These are phyloP conservation scores for Panus rudis DNA, from an alignment of 768 basidiomycete species.

Conservation along the genomic window DNA sequence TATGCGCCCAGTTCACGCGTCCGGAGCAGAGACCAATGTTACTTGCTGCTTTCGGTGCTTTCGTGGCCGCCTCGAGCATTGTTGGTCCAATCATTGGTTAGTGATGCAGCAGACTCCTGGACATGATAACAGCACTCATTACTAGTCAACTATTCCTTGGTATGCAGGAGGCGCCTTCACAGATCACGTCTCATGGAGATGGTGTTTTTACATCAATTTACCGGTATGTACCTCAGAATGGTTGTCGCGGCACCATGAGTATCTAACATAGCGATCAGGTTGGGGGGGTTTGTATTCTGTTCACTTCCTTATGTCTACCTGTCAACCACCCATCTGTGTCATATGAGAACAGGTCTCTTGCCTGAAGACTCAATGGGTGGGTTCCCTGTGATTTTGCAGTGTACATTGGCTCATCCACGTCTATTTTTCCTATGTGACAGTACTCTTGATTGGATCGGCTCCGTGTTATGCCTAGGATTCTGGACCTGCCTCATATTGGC, in stretches of 20 bases:
- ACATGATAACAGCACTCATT: background rate
- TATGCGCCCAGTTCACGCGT: background rate
- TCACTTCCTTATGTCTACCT: background rate
- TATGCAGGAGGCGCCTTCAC: background rate
- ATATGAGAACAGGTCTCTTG: background rate
- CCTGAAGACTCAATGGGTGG: background rate
- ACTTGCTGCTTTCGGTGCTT: background rate
- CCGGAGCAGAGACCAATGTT: no score
- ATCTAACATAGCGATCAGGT: background rate
- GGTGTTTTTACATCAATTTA: slow-evolving; percentile 1
- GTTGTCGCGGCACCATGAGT: background rate
- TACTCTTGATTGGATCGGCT: background rate
- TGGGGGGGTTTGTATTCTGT: background rate
- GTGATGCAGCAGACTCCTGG: background rate
- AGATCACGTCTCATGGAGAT: background rate
- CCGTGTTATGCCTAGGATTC: background rate
- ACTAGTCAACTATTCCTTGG: background rate
- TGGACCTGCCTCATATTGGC: background rate
- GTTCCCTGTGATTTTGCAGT: background rate
- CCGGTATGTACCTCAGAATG: background rate
- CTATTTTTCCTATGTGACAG: background rate
- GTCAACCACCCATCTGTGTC: background rate
- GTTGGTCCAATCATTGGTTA: background rate
- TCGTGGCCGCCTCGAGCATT: background rate
- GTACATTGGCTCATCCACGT: background rate